Conservation (phyloP, 345 rosid genomes). For the Camelina neglecta region DNA sequence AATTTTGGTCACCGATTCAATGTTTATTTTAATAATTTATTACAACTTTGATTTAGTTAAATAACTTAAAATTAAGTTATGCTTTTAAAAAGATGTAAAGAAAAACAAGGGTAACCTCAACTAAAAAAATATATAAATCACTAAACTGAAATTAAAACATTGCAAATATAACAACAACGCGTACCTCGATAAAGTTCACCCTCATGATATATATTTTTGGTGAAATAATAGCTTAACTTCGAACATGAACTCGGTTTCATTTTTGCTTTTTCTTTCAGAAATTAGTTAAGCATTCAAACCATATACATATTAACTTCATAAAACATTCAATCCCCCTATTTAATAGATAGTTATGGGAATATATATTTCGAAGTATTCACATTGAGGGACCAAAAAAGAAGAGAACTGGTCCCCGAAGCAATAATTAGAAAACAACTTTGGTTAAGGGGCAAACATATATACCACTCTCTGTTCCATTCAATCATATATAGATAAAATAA, state of each 20-base stretch:
- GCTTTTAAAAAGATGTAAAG: no score
- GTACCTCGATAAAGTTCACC: not conserved
- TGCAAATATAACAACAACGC: not conserved
- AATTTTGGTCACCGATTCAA: no score
- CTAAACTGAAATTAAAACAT: no score
- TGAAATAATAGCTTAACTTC: slow-evolving; percentile 12
- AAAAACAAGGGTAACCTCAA: no score
- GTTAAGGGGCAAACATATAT: slow-evolving; percentile 47
- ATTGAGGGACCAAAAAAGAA: slow-evolving; percentile 25
- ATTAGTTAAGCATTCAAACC: slow-evolving; percentile 8
- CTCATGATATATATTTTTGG: not conserved
- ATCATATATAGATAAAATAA: not conserved
- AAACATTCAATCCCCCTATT: not conserved
- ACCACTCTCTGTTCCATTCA: slow-evolving; percentile 27
- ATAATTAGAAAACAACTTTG: slow-evolving; percentile 43
- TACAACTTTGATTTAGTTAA: no score
- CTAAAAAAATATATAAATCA: no score
- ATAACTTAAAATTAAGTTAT: no score
- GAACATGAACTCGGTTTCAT: not conserved
- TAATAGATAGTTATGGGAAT: slow-evolving; percentile 26
- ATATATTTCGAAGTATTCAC: slow-evolving; percentile 18
- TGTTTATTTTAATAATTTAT: no score
- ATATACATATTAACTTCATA: slow-evolving; percentile 1
- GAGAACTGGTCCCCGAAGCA: slow-evolving; percentile 39
- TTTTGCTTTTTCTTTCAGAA: not conserved